A percentile compares a stretch with the other conserved stretches of the same genome.
phyloP scores from a whole-genome alignment of 768 basidiomycete genomes.

The Clitopilus hobsonii region DNA sequence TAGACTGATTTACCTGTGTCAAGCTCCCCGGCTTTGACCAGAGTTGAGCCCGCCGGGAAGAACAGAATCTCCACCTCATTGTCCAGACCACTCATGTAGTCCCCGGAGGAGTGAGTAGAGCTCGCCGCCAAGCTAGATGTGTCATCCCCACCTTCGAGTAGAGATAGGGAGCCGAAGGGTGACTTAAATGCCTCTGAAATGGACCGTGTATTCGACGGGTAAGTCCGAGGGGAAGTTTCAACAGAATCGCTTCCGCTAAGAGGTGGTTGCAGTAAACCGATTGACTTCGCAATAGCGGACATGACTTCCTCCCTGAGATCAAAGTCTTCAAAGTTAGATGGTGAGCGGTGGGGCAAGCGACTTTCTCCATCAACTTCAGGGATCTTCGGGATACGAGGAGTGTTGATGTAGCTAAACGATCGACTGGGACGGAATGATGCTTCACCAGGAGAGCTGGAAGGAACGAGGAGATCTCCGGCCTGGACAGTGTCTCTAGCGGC shows the following conservation, averaged over 20 bases:
- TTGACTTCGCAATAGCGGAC: slow-evolving; percentile 96
- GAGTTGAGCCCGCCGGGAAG: slow-evolving; percentile 79
- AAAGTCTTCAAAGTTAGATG: slow-evolving; percentile 54
- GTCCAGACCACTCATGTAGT: slow-evolving; percentile 79
- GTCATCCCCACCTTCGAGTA: slow-evolving; percentile 71
- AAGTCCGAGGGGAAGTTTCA: slow-evolving; percentile 61
- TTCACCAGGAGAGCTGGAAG: slow-evolving; percentile 46
- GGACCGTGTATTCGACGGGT: slow-evolving; percentile 37
- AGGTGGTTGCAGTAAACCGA: slow-evolving; percentile 87
- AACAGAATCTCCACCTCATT: slow-evolving; percentile 96
- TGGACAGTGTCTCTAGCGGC: slow-evolving; percentile 59
- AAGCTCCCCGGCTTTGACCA: slow-evolving; percentile 87
- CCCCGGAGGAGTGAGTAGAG: slow-evolving; percentile 48
- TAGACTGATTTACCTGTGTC: slow-evolving; percentile 88
- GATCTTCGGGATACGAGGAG: slow-evolving; percentile 37
- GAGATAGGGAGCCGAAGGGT: slow-evolving; percentile 70
- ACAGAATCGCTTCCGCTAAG: slow-evolving; percentile 62
- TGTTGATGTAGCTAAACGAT: slow-evolving; percentile 45
- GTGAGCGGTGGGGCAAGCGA: slow-evolving; percentile 23
- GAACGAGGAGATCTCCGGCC: slow-evolving; percentile 72
- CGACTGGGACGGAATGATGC: slow-evolving; percentile 41
- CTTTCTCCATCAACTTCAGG: slow-evolving; percentile 17
- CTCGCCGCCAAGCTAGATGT: slow-evolving; percentile 54
- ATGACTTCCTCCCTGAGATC: slow-evolving; percentile 96
- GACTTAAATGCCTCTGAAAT: slow-evolving; percentile 46